Percentiles rank a stretch among this genome's conserved stretches.
phyloP scores from a whole-genome alignment of 352 stramenopile genomes.

The Globisporangium middletonii region DNA sequence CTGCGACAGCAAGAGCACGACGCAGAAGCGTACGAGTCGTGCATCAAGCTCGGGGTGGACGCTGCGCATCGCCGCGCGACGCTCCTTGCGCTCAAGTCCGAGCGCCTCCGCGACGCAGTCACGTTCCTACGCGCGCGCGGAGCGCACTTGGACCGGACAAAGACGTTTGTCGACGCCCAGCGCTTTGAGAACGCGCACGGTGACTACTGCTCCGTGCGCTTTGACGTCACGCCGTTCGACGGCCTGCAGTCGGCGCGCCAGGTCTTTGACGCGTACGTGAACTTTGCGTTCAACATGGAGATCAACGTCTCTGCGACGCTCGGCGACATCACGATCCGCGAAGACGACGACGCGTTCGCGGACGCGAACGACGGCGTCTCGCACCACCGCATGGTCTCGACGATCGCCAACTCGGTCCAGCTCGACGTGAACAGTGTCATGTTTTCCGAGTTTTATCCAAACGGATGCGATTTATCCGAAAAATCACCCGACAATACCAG shows the following conservation, averaged over 20 bases:
- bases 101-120: constrained; percentile 31
- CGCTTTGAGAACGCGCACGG: constrained; percentile 26
- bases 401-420: constrained; percentile 16
- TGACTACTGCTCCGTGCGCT: constrained; percentile 27
- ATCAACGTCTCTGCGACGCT: constrained; percentile 41
- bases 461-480: neutral
- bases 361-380: constrained; percentile 17
- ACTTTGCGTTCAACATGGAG: constrained; percentile 47
- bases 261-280: constrained; percentile 38
- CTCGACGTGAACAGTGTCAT: constrained; percentile 36
- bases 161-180: constrained; percentile 30
- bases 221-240: constrained; percentile 43
- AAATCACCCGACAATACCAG: neutral
- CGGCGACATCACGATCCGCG: constrained; percentile 42
- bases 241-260: constrained; percentile 21
- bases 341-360: constrained; percentile 30
- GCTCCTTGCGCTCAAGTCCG: constrained; percentile 28
- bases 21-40: constrained; percentile 24
- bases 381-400: constrained; percentile 32
- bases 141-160: constrained; percentile 23
- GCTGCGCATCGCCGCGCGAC: constrained; percentile 18
- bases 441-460: constrained; percentile 22
- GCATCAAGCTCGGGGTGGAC: constrained; percentile 25
- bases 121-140: constrained; percentile 31
- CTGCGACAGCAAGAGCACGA: constrained; percentile 19